These are phyloP conservation scores for Pyrenophora tritici-repentis DNA, from an alignment of 2,329 filamentous ascomycete genomes.

Conservation along the genomic window DNA sequence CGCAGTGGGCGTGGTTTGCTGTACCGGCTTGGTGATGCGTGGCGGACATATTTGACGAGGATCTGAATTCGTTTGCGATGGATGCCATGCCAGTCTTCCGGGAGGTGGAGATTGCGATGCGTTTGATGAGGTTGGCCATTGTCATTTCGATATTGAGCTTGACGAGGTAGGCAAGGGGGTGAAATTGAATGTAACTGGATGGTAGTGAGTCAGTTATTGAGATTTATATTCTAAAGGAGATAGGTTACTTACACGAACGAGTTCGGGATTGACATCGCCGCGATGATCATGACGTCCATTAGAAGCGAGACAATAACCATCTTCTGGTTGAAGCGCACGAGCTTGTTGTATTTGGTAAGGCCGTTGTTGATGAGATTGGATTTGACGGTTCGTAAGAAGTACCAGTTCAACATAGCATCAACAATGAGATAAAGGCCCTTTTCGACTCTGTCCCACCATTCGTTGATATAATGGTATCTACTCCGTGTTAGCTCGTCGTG, in stretches of 20 bases:
- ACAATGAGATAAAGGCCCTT: conserved; percentile 47
- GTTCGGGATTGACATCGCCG: conserved; percentile 54
- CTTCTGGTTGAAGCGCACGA: conserved; percentile 57
- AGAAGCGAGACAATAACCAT: conserved; percentile 57
- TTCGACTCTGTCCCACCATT: conserved; percentile 48
- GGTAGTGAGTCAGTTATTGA: background rate
- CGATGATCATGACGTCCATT: conserved; percentile 58
- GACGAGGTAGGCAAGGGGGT: conserved; percentile 56
- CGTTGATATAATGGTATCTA: conserved; percentile 42
- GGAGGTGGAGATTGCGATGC: conserved; percentile 41
- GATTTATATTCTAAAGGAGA: background rate
- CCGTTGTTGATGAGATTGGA: conserved; percentile 55
- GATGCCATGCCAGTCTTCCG: conserved; percentile 34
- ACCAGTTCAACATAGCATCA: conserved; percentile 47
- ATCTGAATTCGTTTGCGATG: conserved; percentile 39
- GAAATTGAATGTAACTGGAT: conserved; percentile 54
- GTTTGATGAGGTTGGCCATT: conserved; percentile 57
- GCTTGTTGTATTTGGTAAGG: conserved; percentile 57
- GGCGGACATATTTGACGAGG: conserved; percentile 29
- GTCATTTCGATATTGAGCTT: conserved; percentile 60
- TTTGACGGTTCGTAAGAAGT: conserved; percentile 52
- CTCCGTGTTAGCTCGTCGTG: conserved; percentile 2
- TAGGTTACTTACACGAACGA: conserved; percentile 49
- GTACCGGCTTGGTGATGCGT: conserved; percentile 10
- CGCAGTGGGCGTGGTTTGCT: conserved; percentile 11